Evolutionary conservation across 83 land plant species (phyloP), one percentile per base, ranked within the genome.

Genomic region (Picea abies): DNA sequence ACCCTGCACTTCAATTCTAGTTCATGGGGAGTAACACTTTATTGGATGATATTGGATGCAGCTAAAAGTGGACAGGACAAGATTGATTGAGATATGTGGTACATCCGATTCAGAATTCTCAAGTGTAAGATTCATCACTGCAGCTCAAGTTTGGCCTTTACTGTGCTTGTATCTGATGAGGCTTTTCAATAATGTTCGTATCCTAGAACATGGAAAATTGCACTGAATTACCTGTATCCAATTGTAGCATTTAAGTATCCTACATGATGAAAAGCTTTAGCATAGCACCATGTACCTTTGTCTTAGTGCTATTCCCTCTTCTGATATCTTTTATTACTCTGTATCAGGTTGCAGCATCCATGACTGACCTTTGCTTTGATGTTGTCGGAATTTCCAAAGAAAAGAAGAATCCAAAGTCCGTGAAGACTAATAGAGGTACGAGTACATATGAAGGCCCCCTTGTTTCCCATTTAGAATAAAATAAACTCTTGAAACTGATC

Each of bases 51-150:
- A 2, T 76, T 49, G 26, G 41, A 71, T 76, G 76, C 95, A 97
- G 99, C 89, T 97, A 20, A 95, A 94, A 84, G 96, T 95, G 19
- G 99, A 97, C 92, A 95, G 88, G 85, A 5, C 81, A 35, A 92
- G 87, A 79, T 78, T 97, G 83, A 92, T 97, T 81, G 98, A 95
- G 82, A 86, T 95, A 4, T 93, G 91, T 87, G 95, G 97, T 1
- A 88, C 95, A 63, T 92, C 98, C 32, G 98, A 95, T 76, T 83
- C 94, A 23, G 98, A 97, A 75, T 97, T 97, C 80, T 75, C 91
- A 47, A 84, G 52, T 77, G 96, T 96, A 82, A 85, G 93, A 8
- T 20, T 47, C 7, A 1, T 25, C 4, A 3, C 6, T 41, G 44
- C 44, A 41, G 6, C 44, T 41, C 44, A 41, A 41, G 6, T 4